Conservation (phyloP, 148 eudicot species). For the Vaccinium myrtillus region DNA sequence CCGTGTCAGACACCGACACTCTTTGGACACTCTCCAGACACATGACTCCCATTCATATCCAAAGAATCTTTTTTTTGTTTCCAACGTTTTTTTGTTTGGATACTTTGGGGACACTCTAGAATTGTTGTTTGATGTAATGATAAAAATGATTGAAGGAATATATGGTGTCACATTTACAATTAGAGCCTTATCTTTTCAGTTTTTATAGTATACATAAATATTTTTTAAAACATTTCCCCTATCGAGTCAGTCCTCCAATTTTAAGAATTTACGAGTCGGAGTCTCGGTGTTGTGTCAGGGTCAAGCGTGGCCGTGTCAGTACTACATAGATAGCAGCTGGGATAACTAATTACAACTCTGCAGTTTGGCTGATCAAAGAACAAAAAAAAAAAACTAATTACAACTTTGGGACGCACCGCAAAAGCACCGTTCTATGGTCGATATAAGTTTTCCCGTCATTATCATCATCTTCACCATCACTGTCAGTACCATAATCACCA, state of each 20-base stretch:
- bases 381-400: not conserved
- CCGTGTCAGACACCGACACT: not conserved
- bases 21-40: not conserved
- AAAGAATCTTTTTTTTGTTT: not conserved
- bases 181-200: not conserved
- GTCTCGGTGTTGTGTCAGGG: not conserved
- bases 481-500: conserved; percentile 21
- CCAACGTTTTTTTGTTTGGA: not conserved
- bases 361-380: too few species aligned
- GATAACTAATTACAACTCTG: not conserved
- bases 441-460: not conserved
- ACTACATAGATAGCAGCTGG: not conserved
- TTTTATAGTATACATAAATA: not conserved
- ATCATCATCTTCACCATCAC: conserved; percentile 35
- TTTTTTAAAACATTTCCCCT: not conserved
- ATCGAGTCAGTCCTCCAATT: not conserved
- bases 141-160: not conserved
- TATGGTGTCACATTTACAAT: not conserved
- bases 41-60: not conserved
- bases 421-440: not conserved
- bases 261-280: not conserved
- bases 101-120: not conserved
- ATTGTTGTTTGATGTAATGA: not conserved
- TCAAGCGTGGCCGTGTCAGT: not conserved
- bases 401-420: not conserved